phyloP scores from a whole-genome alignment of 768 basidiomycete species.

The Chlorophyllum brunneum region DNA sequence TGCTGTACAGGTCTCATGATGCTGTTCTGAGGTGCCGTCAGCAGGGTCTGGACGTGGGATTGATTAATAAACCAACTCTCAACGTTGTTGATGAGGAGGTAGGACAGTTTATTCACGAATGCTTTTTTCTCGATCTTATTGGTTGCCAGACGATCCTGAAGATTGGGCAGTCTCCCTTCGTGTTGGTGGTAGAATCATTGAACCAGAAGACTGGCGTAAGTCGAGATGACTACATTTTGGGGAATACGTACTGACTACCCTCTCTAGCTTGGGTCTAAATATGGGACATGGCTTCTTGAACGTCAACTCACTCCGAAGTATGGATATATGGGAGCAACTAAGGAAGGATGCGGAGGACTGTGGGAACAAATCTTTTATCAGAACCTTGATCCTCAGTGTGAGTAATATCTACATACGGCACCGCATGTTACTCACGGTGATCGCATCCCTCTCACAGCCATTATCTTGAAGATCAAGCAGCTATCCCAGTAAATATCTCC shows the following conservation, averaged over 20 bases:
- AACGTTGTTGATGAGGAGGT: slow-evolving; percentile 84
- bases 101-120: slow-evolving; percentile 11
- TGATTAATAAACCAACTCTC: slow-evolving; percentile 84
- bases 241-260: background rate
- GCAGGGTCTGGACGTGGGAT: slow-evolving; percentile 73
- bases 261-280: slow-evolving; percentile 68
- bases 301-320: slow-evolving; percentile 77
- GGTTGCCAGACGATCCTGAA: slow-evolving; percentile 53
- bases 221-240: background rate
- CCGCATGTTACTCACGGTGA: slow-evolving; percentile 13
- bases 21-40: slow-evolving; percentile 73
- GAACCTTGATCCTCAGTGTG: slow-evolving; percentile 75
- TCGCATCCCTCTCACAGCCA: slow-evolving; percentile 33
- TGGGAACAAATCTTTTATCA: slow-evolving; percentile 85
- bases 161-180: slow-evolving; percentile 71
- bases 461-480: slow-evolving; percentile 46
- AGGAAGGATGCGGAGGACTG: slow-evolving; percentile 68
- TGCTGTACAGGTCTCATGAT: slow-evolving; percentile 81
- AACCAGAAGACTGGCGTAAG: slow-evolving; percentile 85
- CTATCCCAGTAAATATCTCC: slow-evolving; percentile 31
- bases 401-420: slow-evolving; percentile 23
- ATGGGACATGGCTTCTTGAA: slow-evolving; percentile 84
- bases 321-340: slow-evolving; percentile 74
- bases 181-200: slow-evolving; percentile 80
- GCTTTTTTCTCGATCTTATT: background rate